Percentiles rank a stretch among this genome's conserved stretches.
These are phyloP conservation scores for Nicotiana tomentosiformis DNA, from an alignment of 257 asterid genomes.

Conservation along the genomic window DNA sequence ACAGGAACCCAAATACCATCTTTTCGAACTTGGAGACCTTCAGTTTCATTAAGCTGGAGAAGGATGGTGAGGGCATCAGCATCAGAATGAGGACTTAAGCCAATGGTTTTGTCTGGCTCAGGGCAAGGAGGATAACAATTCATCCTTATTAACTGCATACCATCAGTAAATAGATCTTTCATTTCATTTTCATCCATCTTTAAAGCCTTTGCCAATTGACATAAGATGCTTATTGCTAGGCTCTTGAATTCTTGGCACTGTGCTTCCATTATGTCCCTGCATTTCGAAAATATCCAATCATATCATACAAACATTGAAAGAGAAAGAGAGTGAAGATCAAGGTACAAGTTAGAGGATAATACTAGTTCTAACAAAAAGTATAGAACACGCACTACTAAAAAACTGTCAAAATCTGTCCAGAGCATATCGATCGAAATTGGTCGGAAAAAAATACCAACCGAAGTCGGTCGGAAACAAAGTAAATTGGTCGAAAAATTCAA, in stretches of 20 bases:
- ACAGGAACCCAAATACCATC: slow-evolving; percentile 43
- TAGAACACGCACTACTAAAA: no score
- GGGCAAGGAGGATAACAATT: slow-evolving; percentile 58
- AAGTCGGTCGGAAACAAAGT: no score
- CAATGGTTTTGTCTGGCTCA: slow-evolving; percentile 43
- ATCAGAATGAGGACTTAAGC: slow-evolving; percentile 46
- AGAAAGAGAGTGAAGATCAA: no score
- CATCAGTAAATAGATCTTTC: slow-evolving; percentile 22
- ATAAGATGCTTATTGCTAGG: slow-evolving; percentile 26
- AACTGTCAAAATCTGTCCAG: no score
- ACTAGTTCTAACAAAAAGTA: no score
- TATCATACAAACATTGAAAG: not conserved
- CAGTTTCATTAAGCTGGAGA: slow-evolving; percentile 43
- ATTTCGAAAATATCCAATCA: not conserved
- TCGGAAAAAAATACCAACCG: no score
- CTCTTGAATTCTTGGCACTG: slow-evolving; percentile 30
- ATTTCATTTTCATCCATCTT: slow-evolving; percentile 36
- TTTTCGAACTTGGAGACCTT: slow-evolving; percentile 42
- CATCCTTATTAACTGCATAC: slow-evolving; percentile 44
- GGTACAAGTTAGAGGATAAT: no score
- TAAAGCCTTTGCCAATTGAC: slow-evolving; percentile 36
- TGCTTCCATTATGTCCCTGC: slow-evolving; percentile 28
- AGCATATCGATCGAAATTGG: no score
- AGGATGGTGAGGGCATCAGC: slow-evolving; percentile 44
- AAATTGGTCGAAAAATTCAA: no score